A percentile compares a stretch with the other conserved stretches of the same genome.
phyloP scores from a whole-genome alignment of 2,329 filamentous ascomycete genomes.

The Apiospora marii region DNA sequence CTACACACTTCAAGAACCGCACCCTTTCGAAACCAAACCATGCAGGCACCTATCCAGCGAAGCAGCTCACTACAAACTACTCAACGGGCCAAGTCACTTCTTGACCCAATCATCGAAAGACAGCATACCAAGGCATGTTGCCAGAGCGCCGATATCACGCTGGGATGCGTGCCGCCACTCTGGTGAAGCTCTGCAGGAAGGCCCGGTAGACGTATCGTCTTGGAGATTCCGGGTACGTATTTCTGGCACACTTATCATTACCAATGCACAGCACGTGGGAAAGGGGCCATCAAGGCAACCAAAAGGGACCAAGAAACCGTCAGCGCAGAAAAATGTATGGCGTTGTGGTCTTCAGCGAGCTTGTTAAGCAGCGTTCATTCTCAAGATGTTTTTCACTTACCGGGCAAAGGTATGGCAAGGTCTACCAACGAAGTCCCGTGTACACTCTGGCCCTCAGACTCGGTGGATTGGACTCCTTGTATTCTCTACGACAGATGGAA shows the following conservation, averaged over 20 bases:
- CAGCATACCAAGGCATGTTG: background rate
- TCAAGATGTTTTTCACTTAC: no score
- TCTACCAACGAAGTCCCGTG: no score
- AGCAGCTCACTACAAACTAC: background rate
- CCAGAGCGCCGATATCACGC: background rate
- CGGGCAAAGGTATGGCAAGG: no score
- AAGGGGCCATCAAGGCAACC: background rate
- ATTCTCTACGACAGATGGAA: no score
- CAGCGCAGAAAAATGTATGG: no score
- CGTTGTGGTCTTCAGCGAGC: no score
- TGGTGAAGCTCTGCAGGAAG: background rate
- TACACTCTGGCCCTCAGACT: no score
- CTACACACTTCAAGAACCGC: no score
- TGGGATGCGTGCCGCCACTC: background rate
- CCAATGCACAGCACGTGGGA: background rate
- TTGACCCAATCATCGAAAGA: background rate
- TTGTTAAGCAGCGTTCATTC: no score
- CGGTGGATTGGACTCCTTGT: no score
- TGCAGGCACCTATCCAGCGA: background rate
- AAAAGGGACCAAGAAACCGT: no score
- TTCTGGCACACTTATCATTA: background rate
- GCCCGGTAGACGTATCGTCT: background rate
- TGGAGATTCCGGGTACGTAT: background rate
- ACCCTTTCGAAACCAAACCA: background rate
- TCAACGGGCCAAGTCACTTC: background rate